Conservation (phyloP, 257 asterid species). For the Avicennia marina region DNA sequence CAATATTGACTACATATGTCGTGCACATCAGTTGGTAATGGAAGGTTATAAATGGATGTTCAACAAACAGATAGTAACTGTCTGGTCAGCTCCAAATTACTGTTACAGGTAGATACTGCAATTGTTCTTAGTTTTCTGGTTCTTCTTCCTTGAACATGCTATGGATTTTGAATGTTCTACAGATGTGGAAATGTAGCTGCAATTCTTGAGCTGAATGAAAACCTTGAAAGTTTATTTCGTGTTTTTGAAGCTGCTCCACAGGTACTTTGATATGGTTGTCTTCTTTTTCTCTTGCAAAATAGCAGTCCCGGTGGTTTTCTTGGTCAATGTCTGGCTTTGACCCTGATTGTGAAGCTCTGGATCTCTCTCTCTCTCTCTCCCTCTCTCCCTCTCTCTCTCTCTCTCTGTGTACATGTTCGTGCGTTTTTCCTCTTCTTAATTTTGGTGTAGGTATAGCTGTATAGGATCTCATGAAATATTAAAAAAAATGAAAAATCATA, state of each 20-base stretch:
- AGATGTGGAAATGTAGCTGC: constrained; percentile 99
- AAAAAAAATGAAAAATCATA: too few species aligned
- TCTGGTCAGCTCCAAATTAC: constrained; percentile 98
- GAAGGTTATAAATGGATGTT: constrained; percentile 99
- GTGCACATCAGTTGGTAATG: constrained; percentile 98
- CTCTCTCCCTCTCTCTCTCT: too few species aligned
- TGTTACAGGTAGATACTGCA: constrained; percentile 64
- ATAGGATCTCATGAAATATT: too few species aligned
- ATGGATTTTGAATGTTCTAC: constrained; percentile 16
- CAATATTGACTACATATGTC: constrained; percentile 84
- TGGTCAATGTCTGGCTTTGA: too few species aligned
- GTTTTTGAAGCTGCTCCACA: constrained; percentile 98
- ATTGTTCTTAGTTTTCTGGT: neutral
- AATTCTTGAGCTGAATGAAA: constrained; percentile 84
- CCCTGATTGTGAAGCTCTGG: too few species aligned
- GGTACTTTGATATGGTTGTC: constrained; percentile 33
- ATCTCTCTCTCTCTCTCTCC: too few species aligned
- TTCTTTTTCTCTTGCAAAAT: too few species aligned
- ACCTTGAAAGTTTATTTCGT: constrained; percentile 69
- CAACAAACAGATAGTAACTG: constrained; percentile 84
- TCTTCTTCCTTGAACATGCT: constrained; percentile 7
- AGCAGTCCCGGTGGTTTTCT: too few species aligned
- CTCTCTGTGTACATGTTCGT: too few species aligned
- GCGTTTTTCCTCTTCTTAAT: too few species aligned
- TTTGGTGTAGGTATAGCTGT: too few species aligned